Evolutionary conservation across 1,284 basidiomycete species (phyloP).

Genomic region (Rugosomyces carneus): DNA sequence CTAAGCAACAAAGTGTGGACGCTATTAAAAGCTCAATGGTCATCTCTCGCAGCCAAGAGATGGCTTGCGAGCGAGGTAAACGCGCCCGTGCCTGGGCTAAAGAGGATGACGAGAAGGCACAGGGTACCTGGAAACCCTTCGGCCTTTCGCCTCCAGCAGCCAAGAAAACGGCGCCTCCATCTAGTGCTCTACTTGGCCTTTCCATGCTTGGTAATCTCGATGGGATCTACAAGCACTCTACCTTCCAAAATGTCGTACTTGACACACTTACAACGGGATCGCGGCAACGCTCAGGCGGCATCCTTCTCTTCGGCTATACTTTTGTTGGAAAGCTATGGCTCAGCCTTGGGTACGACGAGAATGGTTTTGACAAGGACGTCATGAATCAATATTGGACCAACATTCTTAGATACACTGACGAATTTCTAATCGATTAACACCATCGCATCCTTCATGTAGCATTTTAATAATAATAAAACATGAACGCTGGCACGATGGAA

Average conservation of each 20-base stretch:
- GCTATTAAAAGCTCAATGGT: constrained; percentile 59
- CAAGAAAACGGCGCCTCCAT: constrained; percentile 30
- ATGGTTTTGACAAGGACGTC: constrained; percentile 56
- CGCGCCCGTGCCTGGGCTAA: constrained; percentile 60
- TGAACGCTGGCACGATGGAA: too few relatives aligned
- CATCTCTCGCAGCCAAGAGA: constrained; percentile 52
- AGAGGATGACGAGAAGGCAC: constrained; percentile 62
- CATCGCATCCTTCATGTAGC: too few relatives aligned
- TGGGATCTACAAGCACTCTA: constrained; percentile 63
- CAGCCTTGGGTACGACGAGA: constrained; percentile 69
- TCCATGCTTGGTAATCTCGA: constrained; percentile 78
- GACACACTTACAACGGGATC: constrained; percentile 73
- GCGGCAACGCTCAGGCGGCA: constrained; percentile 63
- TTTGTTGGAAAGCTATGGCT: constrained; percentile 69
- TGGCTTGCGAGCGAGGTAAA: constrained; percentile 55
- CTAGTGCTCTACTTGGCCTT: constrained; percentile 62
- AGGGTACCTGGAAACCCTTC: constrained; percentile 36
- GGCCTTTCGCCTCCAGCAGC: constrained; percentile 24
- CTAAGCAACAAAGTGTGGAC: constrained; percentile 58
- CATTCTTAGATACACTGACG: constrained; percentile 43
- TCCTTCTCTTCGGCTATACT: constrained; percentile 73
- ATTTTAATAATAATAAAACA: too few relatives aligned
- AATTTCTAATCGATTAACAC: constrained; percentile 37
- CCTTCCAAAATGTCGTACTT: constrained; percentile 49
- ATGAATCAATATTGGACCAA: constrained; percentile 56